phyloP scores from a whole-genome alignment of 345 rosid genomes.

The Linum trigynum region DNA sequence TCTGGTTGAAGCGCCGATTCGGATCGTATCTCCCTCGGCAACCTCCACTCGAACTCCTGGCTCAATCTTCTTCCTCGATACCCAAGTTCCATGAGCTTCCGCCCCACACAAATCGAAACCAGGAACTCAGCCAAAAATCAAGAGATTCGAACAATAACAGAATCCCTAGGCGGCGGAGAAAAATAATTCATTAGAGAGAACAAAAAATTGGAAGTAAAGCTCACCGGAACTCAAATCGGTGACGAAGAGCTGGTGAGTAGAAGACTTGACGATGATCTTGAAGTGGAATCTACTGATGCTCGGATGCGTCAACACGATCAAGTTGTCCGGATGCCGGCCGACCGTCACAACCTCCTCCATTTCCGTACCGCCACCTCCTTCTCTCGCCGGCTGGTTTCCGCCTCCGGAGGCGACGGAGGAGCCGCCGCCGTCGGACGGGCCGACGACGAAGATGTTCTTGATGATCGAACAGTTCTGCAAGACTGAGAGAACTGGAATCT shows the following conservation, averaged over 20 bases:
- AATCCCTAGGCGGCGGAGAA: constrained; percentile 1
- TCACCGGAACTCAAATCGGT: constrained; percentile 72
- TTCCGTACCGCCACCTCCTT: constrained; percentile 7
- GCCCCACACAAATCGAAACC: not conserved
- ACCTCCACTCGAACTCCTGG: constrained; percentile 55
- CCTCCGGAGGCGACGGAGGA: constrained; percentile 5
- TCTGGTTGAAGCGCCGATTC: constrained; percentile 79
- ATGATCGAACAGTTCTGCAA: constrained; percentile 68
- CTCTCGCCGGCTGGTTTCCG: constrained; percentile 7
- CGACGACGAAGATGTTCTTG: constrained; percentile 74
- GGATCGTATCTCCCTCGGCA: constrained; percentile 59
- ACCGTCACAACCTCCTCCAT: constrained; percentile 51
- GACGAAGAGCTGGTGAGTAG: constrained; percentile 53
- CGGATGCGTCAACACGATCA: constrained; percentile 69
- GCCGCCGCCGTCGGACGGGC: constrained; percentile 1
- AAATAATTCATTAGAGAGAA: too few species aligned
- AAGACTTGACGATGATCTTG: constrained; percentile 45
- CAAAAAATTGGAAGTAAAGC: not conserved
- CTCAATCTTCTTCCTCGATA: constrained; percentile 63
- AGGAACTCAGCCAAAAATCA: not conserved
- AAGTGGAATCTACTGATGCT: constrained; percentile 92
- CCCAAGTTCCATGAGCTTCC: constrained; percentile 91
- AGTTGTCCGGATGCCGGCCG: constrained; percentile 82
- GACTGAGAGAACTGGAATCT: constrained; percentile 74
- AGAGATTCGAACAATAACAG: not conserved